Percentiles rank a stretch among this genome's conserved stretches.
phyloP scores from a whole-genome alignment of 495 filamentous ascomycete genomes.

The Talaromyces ruber region DNA sequence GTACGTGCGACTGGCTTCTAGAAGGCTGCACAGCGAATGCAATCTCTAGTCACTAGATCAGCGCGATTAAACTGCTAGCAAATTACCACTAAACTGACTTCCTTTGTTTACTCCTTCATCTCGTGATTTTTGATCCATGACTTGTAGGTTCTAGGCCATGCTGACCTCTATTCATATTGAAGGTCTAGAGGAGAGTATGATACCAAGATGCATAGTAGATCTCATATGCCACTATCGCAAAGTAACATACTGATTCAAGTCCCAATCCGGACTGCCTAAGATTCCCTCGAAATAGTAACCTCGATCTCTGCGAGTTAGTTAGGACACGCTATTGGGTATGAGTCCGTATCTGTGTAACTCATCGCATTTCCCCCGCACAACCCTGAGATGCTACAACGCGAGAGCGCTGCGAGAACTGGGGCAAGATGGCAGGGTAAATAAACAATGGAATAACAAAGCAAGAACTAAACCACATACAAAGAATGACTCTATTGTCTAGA shows the following conservation, averaged over 20 bases:
- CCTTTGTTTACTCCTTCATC: neutral
- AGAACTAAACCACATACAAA: neutral
- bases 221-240: neutral
- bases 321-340: neutral
- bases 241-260: neutral
- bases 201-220: neutral
- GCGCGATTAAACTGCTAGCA: neutral
- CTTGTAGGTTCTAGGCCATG: neutral
- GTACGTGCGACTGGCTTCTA: neutral
- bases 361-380: neutral
- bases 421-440: neutral
- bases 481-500: neutral
- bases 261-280: neutral
- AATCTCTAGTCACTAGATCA: neutral
- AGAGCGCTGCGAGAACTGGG: neutral
- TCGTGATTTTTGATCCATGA: neutral
- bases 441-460: neutral
- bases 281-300: neutral
- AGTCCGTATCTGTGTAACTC: neutral
- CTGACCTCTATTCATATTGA: neutral
- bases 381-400: neutral
- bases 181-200: neutral
- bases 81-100: neutral
- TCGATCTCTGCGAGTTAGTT: neutral
- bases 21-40: neutral